Percentiles rank a stretch among this genome's conserved stretches.
These are phyloP conservation scores for Corymbia citriodora DNA, from an alignment of 441 rosid species.

Conservation along the genomic window DNA sequence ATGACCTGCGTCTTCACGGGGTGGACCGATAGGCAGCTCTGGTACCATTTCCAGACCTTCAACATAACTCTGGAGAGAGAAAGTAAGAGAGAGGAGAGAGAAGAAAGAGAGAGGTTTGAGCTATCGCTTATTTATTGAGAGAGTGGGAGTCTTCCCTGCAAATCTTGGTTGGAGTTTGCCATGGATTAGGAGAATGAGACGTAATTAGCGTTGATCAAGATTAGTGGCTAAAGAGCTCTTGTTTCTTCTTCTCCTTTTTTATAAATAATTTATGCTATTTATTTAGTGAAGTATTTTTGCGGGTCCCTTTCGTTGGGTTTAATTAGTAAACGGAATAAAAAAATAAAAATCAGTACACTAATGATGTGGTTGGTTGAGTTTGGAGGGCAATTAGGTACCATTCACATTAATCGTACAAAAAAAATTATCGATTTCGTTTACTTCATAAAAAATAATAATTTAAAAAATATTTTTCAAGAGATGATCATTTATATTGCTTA, in stretches of 20 bases:
- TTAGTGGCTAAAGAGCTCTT: neutral
- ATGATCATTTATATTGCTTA: too few species aligned
- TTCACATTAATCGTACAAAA: neutral
- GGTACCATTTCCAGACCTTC: constrained; percentile 90
- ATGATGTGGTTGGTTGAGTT: neutral
- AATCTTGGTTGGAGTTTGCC: neutral
- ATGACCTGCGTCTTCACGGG: constrained; percentile 87
- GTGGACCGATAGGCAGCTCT: constrained; percentile 56
- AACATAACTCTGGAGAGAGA: constrained; percentile 26
- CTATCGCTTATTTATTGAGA: neutral
- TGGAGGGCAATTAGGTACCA: neutral
- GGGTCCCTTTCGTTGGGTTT: neutral
- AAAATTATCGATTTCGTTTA: too few species aligned
- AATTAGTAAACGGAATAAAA: neutral
- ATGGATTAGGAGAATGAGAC: neutral
- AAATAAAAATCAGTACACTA: neutral
- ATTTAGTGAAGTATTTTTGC: neutral
- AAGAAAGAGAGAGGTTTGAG: neutral
- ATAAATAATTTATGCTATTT: neutral
- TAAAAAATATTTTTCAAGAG: too few species aligned
- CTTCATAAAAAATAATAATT: too few species aligned
- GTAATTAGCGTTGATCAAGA: neutral
- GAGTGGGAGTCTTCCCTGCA: neutral
- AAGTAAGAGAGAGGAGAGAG: neutral
- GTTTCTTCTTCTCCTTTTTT: neutral